Evolutionary conservation across 164 flowering plant genomes (phyloP).

Genomic region (Chloranthus sessilifolius): DNA sequence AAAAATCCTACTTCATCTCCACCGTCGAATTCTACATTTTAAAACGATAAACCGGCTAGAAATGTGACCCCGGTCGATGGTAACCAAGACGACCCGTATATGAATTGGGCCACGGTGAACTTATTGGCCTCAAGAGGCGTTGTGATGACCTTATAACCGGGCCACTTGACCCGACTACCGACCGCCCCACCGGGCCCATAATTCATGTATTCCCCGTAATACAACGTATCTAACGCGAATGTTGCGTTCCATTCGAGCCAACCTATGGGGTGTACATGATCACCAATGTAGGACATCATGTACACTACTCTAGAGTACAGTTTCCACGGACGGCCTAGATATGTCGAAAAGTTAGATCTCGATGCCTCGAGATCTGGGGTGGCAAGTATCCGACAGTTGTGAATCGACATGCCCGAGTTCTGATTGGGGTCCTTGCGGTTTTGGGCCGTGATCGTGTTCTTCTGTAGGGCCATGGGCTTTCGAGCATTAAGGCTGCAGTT

Average conservation of each 20-base stretch:
- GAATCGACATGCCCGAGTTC: constrained; percentile 58
- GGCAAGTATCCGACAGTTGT: constrained; percentile 37
- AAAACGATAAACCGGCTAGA: constrained; percentile 16
- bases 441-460: constrained; percentile 46
- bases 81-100: constrained; percentile 26
- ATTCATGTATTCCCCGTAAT: constrained; percentile 28
- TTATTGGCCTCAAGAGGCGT: constrained; percentile 17
- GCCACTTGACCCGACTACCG: constrained; percentile 20
- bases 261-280: constrained; percentile 17
- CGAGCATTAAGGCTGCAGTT: constrained; percentile 47
- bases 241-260: constrained; percentile 23
- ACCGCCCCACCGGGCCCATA: constrained; percentile 25
- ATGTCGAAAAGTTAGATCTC: constrained; percentile 1
- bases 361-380: constrained; percentile 29
- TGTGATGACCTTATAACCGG: constrained; percentile 23
- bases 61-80: constrained; percentile 25
- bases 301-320: constrained; percentile 16
- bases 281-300: constrained; percentile 15
- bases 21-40: background rate
- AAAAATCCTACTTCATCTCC: background rate
- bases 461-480: constrained; percentile 37
- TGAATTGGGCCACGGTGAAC: constrained; percentile 22
- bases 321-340: constrained; percentile 29
- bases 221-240: constrained; percentile 19
- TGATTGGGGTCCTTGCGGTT: constrained; percentile 52